Conservation (phyloP, 2,329 filamentous ascomycete genomes). For the Aspergillaceae sp. region DNA sequence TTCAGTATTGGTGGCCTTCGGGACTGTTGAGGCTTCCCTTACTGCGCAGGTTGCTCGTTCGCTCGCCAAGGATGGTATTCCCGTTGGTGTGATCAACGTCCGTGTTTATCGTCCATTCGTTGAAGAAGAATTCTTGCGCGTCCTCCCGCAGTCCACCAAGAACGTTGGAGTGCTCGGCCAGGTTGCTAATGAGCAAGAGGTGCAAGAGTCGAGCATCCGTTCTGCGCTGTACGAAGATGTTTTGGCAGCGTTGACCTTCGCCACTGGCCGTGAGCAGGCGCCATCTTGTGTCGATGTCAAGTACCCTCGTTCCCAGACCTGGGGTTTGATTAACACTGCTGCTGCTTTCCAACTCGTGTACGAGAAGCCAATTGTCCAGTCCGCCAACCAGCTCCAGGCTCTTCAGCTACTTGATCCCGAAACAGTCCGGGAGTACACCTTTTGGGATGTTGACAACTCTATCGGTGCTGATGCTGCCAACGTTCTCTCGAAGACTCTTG, state of each 20-base stretch:
- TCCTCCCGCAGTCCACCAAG: conserved; percentile 65
- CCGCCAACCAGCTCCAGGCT: conserved; percentile 26
- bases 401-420: conserved; percentile 47
- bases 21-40: conserved; percentile 80
- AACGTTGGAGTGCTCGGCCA: conserved; percentile 83
- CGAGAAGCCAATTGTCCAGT: conserved; percentile 32
- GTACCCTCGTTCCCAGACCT: conserved; percentile 66
- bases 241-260: conserved; percentile 73
- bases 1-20: conserved; percentile 82
- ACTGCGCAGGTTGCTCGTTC: conserved; percentile 70
- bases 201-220: conserved; percentile 65
- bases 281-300: conserved; percentile 75
- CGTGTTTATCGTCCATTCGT: conserved; percentile 91
- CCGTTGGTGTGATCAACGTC: conserved; percentile 81
- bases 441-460: conserved; percentile 85
- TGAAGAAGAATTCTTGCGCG: conserved; percentile 83
- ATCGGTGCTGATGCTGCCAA: conserved; percentile 56
- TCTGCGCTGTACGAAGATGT: conserved; percentile 92
- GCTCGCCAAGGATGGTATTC: conserved; percentile 62
- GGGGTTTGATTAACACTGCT: conserved; percentile 45
- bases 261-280: conserved; percentile 50
- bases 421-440: conserved; percentile 72
- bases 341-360: conserved; percentile 39
- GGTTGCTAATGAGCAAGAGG: conserved; percentile 63
- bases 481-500: conserved; percentile 51